Evolutionary conservation across 2,329 filamentous ascomycete genomes (phyloP), one percentile per base, ranked within the genome.

Genomic region (Sclerotinia sclerotiorum): DNA sequence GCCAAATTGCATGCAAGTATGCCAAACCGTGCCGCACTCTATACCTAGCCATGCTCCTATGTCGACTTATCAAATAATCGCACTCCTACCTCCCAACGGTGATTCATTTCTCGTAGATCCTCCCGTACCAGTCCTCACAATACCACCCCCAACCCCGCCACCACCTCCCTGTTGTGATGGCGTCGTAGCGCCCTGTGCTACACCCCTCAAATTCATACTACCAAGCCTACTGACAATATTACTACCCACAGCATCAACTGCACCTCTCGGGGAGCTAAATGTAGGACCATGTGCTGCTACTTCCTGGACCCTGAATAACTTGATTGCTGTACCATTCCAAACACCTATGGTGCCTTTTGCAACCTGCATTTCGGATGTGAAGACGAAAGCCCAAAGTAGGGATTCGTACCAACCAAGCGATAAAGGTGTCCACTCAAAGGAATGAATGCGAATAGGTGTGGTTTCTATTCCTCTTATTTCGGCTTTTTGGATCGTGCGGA

Each of bases 321-420:
- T 91, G 78, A 99, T 92, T 2, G 84, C 84, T 0, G 95, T 98
- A 48, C 93, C 91, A 76, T 94, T 97, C 94, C 95, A 99, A 1
- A 97, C 89, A 10, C 95, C 94, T 44, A 94, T 92, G 2, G 92
- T 94, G 42, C 94, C 94, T 77, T 90, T 94, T 0, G 90, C 87
- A 39, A 94, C 87, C 69, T 93, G 88, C 88, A 97, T 92, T 81
- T 99, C 95, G 74, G 89, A 90, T 39, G 91, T 89, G 78, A 97
- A 98, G 65, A 97, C 88, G 74, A 97, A 92, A 21, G 93, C 90
- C 95, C 95, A 99, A 13, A 99, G 84, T 17, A 98, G 83, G 6
- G 92, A 94, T 79, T 97, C 93, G 78, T 98, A 97, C 95, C 95
- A 98, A 61, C 94, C 94, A 63, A 98, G 84, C 0, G 92, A 91